These are phyloP conservation scores for Aspergillus ostianus DNA, from an alignment of 495 filamentous ascomycete genomes.

Conservation along the genomic window DNA sequence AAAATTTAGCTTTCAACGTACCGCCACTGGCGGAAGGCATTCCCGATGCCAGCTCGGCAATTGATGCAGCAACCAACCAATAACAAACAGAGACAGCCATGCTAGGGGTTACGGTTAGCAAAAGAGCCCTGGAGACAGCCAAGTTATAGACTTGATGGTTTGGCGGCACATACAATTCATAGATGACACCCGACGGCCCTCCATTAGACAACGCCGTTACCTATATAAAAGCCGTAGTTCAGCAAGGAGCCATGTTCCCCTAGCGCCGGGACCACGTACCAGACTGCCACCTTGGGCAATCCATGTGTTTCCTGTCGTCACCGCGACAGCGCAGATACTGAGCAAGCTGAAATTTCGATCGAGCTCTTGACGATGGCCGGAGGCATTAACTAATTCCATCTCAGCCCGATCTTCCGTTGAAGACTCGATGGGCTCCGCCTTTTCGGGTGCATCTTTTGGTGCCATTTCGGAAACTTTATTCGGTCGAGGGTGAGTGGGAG, in stretches of 20 bases:
- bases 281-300: constrained; percentile 57
- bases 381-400: constrained; percentile 48
- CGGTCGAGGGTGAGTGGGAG: neutral
- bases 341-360: constrained; percentile 58
- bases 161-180: constrained; percentile 42
- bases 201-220: constrained; percentile 45
- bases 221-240: neutral
- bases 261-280: constrained; percentile 2
- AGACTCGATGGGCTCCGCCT: constrained; percentile 13
- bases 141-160: neutral
- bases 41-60: constrained; percentile 73
- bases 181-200: constrained; percentile 50
- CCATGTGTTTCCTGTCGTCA: constrained; percentile 61
- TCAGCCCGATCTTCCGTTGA: constrained; percentile 20
- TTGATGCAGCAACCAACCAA: constrained; percentile 53
- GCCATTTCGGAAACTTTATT: neutral
- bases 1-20: constrained; percentile 9
- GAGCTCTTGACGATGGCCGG: constrained; percentile 59
- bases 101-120: constrained; percentile 24
- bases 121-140: neutral
- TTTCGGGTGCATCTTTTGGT: constrained; percentile 1
- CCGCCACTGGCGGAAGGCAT: constrained; percentile 77
- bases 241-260: neutral
- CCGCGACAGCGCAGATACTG: constrained; percentile 54
- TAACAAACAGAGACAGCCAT: constrained; percentile 52